Conservation (phyloP, 345 rosid genomes). For the Moricandia arvensis region DNA sequence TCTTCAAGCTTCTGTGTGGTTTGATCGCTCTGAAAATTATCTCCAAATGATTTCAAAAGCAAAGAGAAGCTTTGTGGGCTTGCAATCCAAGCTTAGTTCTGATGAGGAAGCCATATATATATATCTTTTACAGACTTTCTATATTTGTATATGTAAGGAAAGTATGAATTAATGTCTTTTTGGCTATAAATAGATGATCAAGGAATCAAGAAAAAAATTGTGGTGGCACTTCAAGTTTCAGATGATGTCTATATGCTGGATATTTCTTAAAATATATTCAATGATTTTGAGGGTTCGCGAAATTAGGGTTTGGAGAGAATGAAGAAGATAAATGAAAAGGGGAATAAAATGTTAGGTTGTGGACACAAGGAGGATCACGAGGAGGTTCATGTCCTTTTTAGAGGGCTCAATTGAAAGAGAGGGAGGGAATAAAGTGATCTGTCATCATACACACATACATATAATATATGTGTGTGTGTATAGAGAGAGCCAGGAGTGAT, state of each 20-base stretch:
- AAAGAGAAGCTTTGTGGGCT: conserved; percentile 84
- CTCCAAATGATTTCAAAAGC: conserved; percentile 84
- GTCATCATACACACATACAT: conserved; percentile 27
- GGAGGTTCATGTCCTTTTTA: conserved; percentile 44
- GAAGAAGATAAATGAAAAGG: conserved; percentile 20
- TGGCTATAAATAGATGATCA: conserved; percentile 9
- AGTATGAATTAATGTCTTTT: conserved; percentile 4
- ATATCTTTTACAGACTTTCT: conserved; percentile 10
- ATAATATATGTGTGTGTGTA: neutral
- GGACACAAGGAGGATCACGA: conserved; percentile 43
- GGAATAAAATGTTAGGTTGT: conserved; percentile 38
- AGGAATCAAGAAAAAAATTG: conserved; percentile 21
- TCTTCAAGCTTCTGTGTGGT: conserved; percentile 87
- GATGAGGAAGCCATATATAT: conserved; percentile 70
- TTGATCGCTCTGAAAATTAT: conserved; percentile 46
- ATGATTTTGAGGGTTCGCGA: conserved; percentile 30
- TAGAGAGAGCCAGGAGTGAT: neutral
- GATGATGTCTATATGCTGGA: conserved; percentile 23
- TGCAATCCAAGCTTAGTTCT: conserved; percentile 79
- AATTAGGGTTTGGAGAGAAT: conserved; percentile 35
- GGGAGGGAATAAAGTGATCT: conserved; percentile 34
- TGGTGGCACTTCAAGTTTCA: conserved; percentile 11
- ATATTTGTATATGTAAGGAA: conserved; percentile 13
- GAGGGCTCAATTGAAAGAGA: conserved; percentile 34
- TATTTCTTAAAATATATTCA: conserved; percentile 12